phyloP scores from a whole-genome alignment of 2,329 filamentous ascomycete genomes.

The Fusarium cyanostomum region DNA sequence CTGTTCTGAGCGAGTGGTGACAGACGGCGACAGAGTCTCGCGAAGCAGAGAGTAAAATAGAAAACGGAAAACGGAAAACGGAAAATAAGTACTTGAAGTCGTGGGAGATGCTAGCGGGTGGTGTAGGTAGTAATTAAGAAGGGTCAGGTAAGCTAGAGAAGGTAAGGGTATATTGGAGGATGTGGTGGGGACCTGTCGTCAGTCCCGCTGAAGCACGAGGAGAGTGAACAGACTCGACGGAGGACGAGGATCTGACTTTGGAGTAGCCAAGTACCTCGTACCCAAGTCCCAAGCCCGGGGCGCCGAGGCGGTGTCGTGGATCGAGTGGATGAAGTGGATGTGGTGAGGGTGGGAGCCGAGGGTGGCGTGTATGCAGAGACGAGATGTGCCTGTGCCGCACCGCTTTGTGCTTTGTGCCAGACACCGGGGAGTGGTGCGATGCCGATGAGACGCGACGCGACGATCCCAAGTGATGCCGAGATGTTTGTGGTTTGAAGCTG shows the following conservation, averaged over 20 bases:
- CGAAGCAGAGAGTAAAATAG: slow-evolving; percentile 23
- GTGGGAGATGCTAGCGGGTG: slow-evolving; percentile 37
- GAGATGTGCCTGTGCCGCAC: slow-evolving; percentile 28
- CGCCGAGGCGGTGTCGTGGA: slow-evolving; percentile 44
- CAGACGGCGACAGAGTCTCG: slow-evolving; percentile 26
- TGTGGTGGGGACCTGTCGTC: slow-evolving; percentile 39
- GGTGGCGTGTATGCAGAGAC: slow-evolving; percentile 31
- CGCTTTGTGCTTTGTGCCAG: slow-evolving; percentile 30
- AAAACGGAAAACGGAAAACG: slow-evolving; percentile 1
- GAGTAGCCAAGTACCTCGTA: slow-evolving; percentile 36
- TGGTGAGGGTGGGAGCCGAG: slow-evolving; percentile 30
- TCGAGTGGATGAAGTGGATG: slow-evolving; percentile 38
- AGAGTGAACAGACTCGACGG: slow-evolving; percentile 33
- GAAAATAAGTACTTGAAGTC: slow-evolving; percentile 35
- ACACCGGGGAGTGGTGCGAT: slow-evolving; percentile 34
- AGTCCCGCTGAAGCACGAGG: slow-evolving; percentile 30
- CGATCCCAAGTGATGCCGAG: slow-evolving; percentile 30
- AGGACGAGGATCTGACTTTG: slow-evolving; percentile 36
- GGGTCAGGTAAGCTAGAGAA: slow-evolving; percentile 37
- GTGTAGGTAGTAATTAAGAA: slow-evolving; percentile 41
- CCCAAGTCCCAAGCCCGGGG: slow-evolving; percentile 39
- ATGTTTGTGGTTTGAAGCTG: slow-evolving; percentile 30
- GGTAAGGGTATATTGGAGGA: slow-evolving; percentile 42
- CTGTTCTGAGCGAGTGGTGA: slow-evolving; percentile 36
- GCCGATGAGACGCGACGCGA: slow-evolving; percentile 26